phyloP scores from a whole-genome alignment of 352 stramenopile genomes.

The Globisporangium yorkense region DNA sequence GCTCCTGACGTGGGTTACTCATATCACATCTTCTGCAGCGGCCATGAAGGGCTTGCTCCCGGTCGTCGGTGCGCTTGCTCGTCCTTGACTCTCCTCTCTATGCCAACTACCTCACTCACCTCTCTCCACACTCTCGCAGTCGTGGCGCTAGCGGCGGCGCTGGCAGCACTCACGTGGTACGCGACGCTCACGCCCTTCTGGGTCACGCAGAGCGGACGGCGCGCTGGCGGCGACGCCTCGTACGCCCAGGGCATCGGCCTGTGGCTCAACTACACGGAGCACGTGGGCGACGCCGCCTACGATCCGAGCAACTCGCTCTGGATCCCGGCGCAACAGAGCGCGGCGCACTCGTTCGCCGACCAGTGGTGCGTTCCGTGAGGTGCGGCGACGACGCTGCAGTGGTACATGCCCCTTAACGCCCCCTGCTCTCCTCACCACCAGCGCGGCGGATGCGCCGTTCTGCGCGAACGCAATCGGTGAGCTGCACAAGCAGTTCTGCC shows the following conservation, averaged over 20 bases:
- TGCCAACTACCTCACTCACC: not conserved
- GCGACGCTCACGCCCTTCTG: slow-evolving; percentile 60
- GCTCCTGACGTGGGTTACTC: not conserved
- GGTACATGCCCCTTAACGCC: not conserved
- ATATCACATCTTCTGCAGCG: not conserved
- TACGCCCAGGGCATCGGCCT: slow-evolving; percentile 77
- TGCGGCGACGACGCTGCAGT: not conserved
- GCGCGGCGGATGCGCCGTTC: slow-evolving; percentile 29
- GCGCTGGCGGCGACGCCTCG: slow-evolving; percentile 23
- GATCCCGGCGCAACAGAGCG: slow-evolving; percentile 58
- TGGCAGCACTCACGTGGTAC: slow-evolving; percentile 65
- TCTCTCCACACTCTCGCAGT: slow-evolving; percentile 17
- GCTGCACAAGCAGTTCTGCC: slow-evolving; percentile 68
- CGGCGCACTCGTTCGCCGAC: slow-evolving; percentile 37
- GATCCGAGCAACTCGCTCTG: slow-evolving; percentile 77
- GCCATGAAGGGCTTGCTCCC: slow-evolving; percentile 41
- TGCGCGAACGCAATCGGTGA: slow-evolving; percentile 49
- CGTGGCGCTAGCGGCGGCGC: slow-evolving; percentile 34
- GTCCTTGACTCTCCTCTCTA: slow-evolving; percentile 3
- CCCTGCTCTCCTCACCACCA: slow-evolving; percentile 2
- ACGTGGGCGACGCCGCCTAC: slow-evolving; percentile 56
- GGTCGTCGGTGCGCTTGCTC: slow-evolving; percentile 23
- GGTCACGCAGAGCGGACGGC: slow-evolving; percentile 57
- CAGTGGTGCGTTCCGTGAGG: slow-evolving; percentile 42
- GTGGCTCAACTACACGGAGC: slow-evolving; percentile 81